Conservation (phyloP, 768 basidiomycete genomes). For the Lactarius trivialis region DNA sequence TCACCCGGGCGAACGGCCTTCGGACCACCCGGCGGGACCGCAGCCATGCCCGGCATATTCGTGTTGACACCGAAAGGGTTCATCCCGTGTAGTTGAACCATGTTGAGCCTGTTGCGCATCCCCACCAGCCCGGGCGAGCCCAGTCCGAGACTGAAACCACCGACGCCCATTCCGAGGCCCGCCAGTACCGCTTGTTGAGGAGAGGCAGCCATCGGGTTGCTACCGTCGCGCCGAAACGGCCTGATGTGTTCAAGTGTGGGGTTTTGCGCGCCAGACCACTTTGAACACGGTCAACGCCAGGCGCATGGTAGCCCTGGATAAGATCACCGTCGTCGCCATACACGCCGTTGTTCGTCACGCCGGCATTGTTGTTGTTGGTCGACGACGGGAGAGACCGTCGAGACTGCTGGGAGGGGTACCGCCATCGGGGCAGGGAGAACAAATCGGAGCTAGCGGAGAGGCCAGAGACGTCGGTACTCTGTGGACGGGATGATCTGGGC, state of each 20-base stretch:
- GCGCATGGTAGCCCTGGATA: no score
- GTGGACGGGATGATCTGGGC: slow-evolving; percentile 55
- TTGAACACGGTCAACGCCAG: no score
- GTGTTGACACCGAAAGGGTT: background rate
- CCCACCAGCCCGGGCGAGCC: slow-evolving; percentile 26
- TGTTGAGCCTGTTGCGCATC: no score
- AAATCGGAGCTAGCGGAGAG: slow-evolving; percentile 38
- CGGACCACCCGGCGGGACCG: slow-evolving; percentile 32
- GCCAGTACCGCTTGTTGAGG: slow-evolving; percentile 32
- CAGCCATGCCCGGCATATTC: background rate
- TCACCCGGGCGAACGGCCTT: slow-evolving; percentile 44
- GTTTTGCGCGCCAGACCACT: no score
- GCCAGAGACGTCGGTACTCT: slow-evolving; percentile 87
- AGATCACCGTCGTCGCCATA: no score
- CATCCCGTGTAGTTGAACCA: background rate
- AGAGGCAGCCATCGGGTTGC: slow-evolving; percentile 22
- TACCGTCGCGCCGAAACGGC: slow-evolving; percentile 39
- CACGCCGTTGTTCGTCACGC: no score
- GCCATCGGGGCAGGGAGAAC: slow-evolving; percentile 49
- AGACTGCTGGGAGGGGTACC: slow-evolving; percentile 24
- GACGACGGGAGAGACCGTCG: slow-evolving; percentile 43
- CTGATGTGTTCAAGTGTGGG: slow-evolving; percentile 39
- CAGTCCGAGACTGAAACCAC: slow-evolving; percentile 40
- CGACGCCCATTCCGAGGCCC: slow-evolving; percentile 37
- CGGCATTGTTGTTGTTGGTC: slow-evolving; percentile 35